Evolutionary conservation across 768 basidiomycete genomes (phyloP).

Genomic region (Chalciporus chontae): DNA sequence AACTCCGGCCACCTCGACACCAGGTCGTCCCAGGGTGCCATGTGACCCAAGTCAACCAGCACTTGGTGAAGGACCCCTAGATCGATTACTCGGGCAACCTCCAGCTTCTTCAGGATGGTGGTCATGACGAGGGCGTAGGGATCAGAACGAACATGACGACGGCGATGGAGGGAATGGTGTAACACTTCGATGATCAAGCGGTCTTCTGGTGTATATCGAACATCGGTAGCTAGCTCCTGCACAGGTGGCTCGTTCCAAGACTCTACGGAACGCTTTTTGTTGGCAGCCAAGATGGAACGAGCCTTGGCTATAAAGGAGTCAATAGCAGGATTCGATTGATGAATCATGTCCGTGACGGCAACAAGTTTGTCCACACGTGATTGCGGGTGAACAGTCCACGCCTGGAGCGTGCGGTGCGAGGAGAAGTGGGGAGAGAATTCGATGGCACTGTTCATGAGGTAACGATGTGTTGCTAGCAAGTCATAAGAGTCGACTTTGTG

Average conservation of each 20-base stretch:
- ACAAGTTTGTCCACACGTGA: conserved; percentile 51
- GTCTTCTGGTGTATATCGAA: conserved; percentile 52
- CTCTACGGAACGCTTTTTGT: conserved; percentile 26
- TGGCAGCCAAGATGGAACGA: conserved; percentile 35
- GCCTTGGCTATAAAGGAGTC: conserved; percentile 52
- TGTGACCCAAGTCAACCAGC: conserved; percentile 67
- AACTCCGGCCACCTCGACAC: conserved; percentile 39
- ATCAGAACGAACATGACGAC: conserved; percentile 52
- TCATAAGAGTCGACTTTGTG: conserved; percentile 30
- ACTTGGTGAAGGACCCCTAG: conserved; percentile 38
- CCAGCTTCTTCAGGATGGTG: conserved; percentile 56
- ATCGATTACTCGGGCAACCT: conserved; percentile 32
- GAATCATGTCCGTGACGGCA: conserved; percentile 47
- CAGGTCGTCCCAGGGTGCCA: conserved; percentile 80
- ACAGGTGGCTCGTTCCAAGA: conserved; percentile 33
- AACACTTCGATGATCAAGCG: conserved; percentile 57
- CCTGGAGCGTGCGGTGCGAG: conserved; percentile 45
- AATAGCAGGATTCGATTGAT: conserved; percentile 38
- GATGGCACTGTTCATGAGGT: conserved; percentile 51
- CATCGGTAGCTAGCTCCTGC: conserved; percentile 20
- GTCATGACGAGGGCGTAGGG: conserved; percentile 54
- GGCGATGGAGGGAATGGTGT: conserved; percentile 45
- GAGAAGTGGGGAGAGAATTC: conserved; percentile 50
- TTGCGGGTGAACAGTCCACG: conserved; percentile 62
- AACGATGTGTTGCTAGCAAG: conserved; percentile 55